These are phyloP conservation scores for Fonsecaea pugnacius DNA, from an alignment of 2,329 filamentous ascomycete genomes.

Conservation along the genomic window DNA sequence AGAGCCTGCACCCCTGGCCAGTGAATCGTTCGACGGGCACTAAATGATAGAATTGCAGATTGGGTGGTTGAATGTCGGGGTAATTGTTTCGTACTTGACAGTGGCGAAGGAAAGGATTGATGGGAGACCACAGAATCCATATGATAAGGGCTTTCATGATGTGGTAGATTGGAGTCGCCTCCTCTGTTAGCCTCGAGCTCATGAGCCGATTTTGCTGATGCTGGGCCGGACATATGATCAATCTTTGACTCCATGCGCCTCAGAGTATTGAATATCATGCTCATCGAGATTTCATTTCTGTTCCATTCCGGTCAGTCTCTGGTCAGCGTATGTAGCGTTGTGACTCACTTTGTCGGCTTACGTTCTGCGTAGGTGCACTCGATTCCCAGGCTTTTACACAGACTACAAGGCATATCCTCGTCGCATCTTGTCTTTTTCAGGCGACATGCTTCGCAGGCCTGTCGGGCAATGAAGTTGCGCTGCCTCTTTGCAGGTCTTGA, in stretches of 20 bases:
- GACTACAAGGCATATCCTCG: conserved; percentile 59
- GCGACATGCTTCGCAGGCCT: conserved; percentile 60
- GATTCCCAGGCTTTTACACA: conserved; percentile 55
- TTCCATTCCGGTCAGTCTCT: conserved; percentile 5
- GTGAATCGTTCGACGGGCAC: conserved; percentile 55
- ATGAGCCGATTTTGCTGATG: conserved; percentile 39
- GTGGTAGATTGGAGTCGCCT: conserved; percentile 20
- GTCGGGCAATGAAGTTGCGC: conserved; percentile 32
- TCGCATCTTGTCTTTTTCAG: conserved; percentile 61
- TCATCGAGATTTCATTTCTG: conserved; percentile 59
- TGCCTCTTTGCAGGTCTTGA: conserved; percentile 27
- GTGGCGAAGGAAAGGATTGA: conserved; percentile 41
- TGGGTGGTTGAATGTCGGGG: conserved; percentile 1
- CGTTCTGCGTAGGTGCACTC: conserved; percentile 60
- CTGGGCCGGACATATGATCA: conserved; percentile 52
- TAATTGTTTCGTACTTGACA: conserved; percentile 43
- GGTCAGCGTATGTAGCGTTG: background rate
- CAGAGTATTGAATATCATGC: conserved; percentile 60
- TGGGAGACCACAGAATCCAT: conserved; percentile 41
- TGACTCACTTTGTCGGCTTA: conserved; percentile 56
- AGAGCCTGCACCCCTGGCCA: conserved; percentile 55
- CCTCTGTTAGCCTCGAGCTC: conserved; percentile 22
- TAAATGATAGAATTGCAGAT: conserved; percentile 47
- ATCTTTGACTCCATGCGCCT: conserved; percentile 59
- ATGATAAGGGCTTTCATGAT: conserved; percentile 40